Percentiles rank a stretch among this genome's conserved stretches.
These are phyloP conservation scores for Diplocarpon mali DNA, from an alignment of 2,329 filamentous ascomycete species.

Conservation along the genomic window DNA sequence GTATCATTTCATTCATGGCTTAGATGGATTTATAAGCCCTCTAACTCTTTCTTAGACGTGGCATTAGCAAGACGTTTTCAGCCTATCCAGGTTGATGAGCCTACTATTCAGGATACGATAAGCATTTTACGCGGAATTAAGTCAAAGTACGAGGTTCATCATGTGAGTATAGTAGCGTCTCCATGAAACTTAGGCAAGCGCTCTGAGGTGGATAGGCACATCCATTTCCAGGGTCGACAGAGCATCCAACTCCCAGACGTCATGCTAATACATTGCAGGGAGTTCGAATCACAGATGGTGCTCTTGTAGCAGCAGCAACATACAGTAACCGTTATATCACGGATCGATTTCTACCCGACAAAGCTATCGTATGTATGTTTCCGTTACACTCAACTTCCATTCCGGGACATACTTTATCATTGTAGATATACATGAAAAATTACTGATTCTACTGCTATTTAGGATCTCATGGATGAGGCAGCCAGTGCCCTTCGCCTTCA, in stretches of 20 bases:
- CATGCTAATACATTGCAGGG: constrained; percentile 27
- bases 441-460: too few species aligned
- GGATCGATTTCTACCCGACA: constrained; percentile 90
- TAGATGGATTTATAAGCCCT: neutral
- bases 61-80: constrained; percentile 88
- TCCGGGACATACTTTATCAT: too few species aligned
- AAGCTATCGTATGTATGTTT: constrained; percentile 55
- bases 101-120: constrained; percentile 82
- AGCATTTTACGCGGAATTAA: constrained; percentile 95
- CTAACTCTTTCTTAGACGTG: constrained; percentile 47
- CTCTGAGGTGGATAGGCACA: too few species aligned
- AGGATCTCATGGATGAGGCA: constrained; percentile 74
- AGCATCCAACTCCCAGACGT: neutral
- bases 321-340: constrained; percentile 95
- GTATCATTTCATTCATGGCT: too few species aligned
- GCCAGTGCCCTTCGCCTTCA: constrained; percentile 82
- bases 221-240: too few species aligned
- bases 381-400: constrained; percentile 27
- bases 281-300: constrained; percentile 85
- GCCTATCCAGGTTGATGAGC: constrained; percentile 87
- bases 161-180: constrained; percentile 34
- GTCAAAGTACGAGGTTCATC: constrained; percentile 93
- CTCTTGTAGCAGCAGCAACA: constrained; percentile 81
- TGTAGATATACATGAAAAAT: constrained; percentile 30
- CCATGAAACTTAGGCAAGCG: neutral